Base-by-base conservation (phyloP, 441 rosid species). In the Populus trichocarpa region DNA sequence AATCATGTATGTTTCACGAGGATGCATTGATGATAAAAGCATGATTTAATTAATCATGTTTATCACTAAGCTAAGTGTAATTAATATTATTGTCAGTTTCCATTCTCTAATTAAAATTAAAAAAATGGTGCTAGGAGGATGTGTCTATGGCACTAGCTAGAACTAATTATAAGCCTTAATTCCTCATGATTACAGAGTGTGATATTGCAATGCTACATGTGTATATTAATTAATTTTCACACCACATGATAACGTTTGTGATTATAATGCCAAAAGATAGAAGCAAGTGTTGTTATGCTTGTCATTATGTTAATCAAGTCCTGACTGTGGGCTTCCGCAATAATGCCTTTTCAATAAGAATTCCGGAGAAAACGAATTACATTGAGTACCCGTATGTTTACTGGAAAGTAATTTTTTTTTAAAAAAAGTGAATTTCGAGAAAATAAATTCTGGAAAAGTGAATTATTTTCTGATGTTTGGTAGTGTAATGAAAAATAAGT, bases 1-100 rank as follows among this genome's bases (percentile, higher is more conserved):
- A 75, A 75, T 75, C 71, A 75, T 67, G 66, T 32, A 75, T 67
- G 78, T 75, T 75, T 75, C 30, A 67, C 22, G 57, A 67, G 50
- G 20, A 75, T 75, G 50, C 25, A 42, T 75, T 75, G 42, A 23
- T 67, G 50, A 66, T 40, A 26, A 74, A 36, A 36, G 63, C 70
- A 75, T 40, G 64, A 75, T 66, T 65, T 53, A 38, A 65, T 16
- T 30, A 30, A 30, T 30, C 3, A 30, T 30, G 71, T 28, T 75
- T 16, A 53, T 38, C 38, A n/a, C 53, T 63, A 14, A 73, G 33
- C 30, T 18, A 74, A 42, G 68, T 2, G 8, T 33, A 4, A 16
- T 14, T 13, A 13, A 13, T 53, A 53, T 5, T 53, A 53, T 5
- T 1, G 61, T 53, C 61, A 53, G 8, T 18, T 30, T 30, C 32